Conservation (phyloP, 495 filamentous ascomycete species). For the Tirmania nivea region DNA sequence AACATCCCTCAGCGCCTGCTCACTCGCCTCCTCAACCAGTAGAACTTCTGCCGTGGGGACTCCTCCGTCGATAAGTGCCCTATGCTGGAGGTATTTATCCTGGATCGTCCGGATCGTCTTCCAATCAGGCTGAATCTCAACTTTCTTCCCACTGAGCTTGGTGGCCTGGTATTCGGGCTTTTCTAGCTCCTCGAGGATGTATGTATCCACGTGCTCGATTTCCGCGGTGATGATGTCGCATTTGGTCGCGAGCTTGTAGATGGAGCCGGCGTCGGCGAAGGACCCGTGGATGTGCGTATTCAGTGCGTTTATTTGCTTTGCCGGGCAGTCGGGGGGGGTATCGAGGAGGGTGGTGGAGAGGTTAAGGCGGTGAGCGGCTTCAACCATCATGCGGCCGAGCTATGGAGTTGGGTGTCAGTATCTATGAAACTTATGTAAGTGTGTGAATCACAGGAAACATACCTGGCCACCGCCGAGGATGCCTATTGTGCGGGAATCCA, state of each 20-base stretch:
- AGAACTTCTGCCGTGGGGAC: constrained; percentile 54
- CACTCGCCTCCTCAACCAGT: constrained; percentile 31
- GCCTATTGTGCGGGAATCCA: constrained; percentile 29
- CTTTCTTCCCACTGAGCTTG: constrained; percentile 22
- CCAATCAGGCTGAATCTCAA: constrained; percentile 68
- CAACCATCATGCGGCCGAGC: constrained; percentile 86
- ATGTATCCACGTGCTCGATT: constrained; percentile 90
- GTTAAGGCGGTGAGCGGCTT: constrained; percentile 69
- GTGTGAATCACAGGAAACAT: neutral
- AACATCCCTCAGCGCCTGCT: constrained; percentile 39
- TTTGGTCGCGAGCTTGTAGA: constrained; percentile 50
- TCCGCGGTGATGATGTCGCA: constrained; percentile 87
- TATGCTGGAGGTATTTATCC: constrained; percentile 89
- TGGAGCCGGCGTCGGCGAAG: constrained; percentile 40
- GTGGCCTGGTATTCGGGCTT: constrained; percentile 25
- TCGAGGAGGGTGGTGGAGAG: constrained; percentile 67
- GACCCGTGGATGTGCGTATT: constrained; percentile 48
- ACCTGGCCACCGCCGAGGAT: constrained; percentile 55
- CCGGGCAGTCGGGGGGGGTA: constrained; percentile 44
- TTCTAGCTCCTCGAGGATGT: constrained; percentile 69
- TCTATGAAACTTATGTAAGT: neutral
- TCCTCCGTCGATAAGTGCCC: constrained; percentile 41
- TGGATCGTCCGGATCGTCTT: constrained; percentile 77
- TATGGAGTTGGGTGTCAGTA: neutral
- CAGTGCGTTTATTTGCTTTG: constrained; percentile 73